Evolutionary conservation across 1,139 yeast genomes (phyloP), one percentile per base, ranked within the genome.

Genomic region (Yamadazyma dushanensis): DNA sequence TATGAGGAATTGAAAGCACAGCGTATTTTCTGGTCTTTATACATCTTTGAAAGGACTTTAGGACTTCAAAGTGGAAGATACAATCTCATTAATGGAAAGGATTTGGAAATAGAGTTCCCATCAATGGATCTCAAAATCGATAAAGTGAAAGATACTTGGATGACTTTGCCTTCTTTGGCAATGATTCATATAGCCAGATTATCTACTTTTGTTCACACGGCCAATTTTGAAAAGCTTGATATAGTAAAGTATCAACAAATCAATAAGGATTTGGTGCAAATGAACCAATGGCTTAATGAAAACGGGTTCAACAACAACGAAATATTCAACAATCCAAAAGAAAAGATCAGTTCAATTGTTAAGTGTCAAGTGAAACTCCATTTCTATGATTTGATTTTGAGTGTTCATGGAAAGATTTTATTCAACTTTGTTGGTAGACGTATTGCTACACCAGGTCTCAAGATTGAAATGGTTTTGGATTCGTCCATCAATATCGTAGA

Each of bases 1-100:
- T 77, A 78, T 50, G 84, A 78, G 41, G 53, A 54, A 17, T 49
- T 69, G 16, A 80, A 79, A 51, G 72, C 78, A 0, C 65, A 64
- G 41, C 60, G 83, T 30, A 67, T 79, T 1, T 80, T 77, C 51
- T 80, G 83, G 82, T 50, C 73, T 18, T 75, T 74, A 5, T 80
- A 70, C 48, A 66, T 76, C 1, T 59, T 78, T 61, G 88, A 81
- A 46, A 60, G 81, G 37, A 45, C 77, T 14, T 54, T 77, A 39
- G 77, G 78, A 3, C 56, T 79, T 26, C 85, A 78, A 46, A 64
- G 69, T 25, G 86, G 87, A 2, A 57, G 80, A 35, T 64, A 68
- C 43, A 70, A 70, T 2, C 50, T 79, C 15, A 47, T 61, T 10
- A 70, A 68, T 22, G 35, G 37, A 7, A 46, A 45, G 16, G 78